Evolutionary conservation across 805 yeast species (phyloP).

Genomic region (Kazachstania bromeliacearum): DNA sequence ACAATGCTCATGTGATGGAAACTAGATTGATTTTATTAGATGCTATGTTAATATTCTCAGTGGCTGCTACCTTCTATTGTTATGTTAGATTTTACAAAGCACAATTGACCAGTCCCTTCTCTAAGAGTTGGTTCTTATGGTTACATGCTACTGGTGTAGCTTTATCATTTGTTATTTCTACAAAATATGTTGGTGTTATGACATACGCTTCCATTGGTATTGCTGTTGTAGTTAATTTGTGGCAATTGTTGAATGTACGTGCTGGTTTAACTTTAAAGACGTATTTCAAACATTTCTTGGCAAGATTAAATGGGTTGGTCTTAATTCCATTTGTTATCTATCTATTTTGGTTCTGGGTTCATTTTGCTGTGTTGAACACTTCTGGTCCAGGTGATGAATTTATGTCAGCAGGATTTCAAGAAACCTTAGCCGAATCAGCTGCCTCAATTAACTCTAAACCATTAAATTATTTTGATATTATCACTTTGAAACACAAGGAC

Average conservation of each 20-base stretch:
- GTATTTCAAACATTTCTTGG: conserved; percentile 59
- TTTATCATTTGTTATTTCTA: conserved; percentile 84
- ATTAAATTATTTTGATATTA: conserved; percentile 63
- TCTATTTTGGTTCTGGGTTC: conserved; percentile 85
- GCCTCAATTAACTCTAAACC: conserved; percentile 60
- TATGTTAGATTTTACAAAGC: conserved; percentile 69
- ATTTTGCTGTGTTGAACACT: conserved; percentile 66
- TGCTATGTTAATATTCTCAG: conserved; percentile 75
- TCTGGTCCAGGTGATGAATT: conserved; percentile 96
- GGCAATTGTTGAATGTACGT: conserved; percentile 72
- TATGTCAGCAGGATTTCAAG: conserved; percentile 95
- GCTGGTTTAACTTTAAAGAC: conserved; percentile 51
- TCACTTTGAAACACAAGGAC: conserved; percentile 73
- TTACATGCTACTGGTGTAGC: conserved; percentile 72
- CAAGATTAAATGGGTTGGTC: conserved; percentile 63
- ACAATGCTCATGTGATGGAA: conserved; percentile 84
- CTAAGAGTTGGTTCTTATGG: conserved; percentile 81
- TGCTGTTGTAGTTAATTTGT: conserved; percentile 77
- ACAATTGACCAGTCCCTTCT: conserved; percentile 57
- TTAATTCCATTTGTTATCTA: conserved; percentile 75
- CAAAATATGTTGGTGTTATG: conserved; percentile 93
- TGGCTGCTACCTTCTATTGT: conserved; percentile 69
- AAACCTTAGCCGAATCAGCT: conserved; percentile 76
- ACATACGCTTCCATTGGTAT: conserved; percentile 81
- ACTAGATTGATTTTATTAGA: conserved; percentile 87